Conservation (phyloP, 352 stramenopile genomes). For the Phytophthora syringae region DNA sequence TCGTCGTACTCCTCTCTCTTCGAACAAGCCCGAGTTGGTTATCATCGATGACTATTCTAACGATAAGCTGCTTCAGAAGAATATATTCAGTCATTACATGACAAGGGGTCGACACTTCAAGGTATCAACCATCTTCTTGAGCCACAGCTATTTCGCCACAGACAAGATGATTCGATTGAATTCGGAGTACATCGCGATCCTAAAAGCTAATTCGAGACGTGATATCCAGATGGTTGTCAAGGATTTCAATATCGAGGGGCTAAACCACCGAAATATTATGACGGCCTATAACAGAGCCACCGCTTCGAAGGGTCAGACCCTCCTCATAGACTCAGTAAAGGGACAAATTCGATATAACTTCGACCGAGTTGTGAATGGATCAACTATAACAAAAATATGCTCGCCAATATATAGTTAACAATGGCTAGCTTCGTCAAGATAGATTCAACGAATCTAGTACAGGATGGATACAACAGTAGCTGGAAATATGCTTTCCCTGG, state of each 20-base stretch:
- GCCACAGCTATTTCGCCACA: slow-evolving; percentile 45
- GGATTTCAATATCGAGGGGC: no score
- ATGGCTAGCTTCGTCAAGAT: background rate
- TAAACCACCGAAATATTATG: no score
- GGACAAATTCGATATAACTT: no score
- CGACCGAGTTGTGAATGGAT: no score
- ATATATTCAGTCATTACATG: slow-evolving; percentile 41
- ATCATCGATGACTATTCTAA: slow-evolving; percentile 43
- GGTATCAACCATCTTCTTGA: no score
- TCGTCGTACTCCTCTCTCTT: no score
- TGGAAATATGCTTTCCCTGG: slow-evolving; percentile 8
- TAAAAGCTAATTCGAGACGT: slow-evolving; percentile 41
- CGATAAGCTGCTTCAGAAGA: slow-evolving; percentile 40
- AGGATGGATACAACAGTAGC: background rate
- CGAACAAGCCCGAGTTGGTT: no score
- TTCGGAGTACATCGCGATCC: slow-evolving; percentile 26
- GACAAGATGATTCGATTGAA: slow-evolving; percentile 50
- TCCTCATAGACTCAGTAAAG: no score
- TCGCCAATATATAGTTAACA: background rate
- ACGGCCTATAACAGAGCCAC: no score
- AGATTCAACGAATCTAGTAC: background rate
- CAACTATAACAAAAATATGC: no score
- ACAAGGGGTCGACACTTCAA: no score
- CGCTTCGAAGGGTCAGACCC: no score
- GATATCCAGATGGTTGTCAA: slow-evolving; percentile 38